A percentile compares a stretch with the other conserved stretches of the same genome.
phyloP scores from a whole-genome alignment of 1,139 yeast genomes.

The Yamadazyma epiphylla region DNA sequence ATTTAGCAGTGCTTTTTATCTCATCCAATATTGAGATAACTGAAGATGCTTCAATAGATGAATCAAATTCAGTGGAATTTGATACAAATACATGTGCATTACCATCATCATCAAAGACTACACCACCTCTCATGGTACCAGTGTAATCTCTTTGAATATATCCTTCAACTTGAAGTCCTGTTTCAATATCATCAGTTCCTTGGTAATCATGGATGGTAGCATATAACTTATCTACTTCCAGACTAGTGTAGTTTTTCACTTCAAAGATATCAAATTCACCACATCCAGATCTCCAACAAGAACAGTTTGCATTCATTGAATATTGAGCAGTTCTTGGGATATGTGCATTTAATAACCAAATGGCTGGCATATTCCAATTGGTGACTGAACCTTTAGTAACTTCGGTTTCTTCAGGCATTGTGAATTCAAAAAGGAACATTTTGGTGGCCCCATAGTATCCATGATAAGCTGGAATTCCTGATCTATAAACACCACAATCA shows the following conservation, averaged over 20 bases:
- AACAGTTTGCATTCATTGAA: conserved; percentile 59
- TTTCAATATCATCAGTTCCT: conserved; percentile 56
- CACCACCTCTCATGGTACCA: conserved; percentile 64
- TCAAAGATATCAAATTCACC: conserved; percentile 95
- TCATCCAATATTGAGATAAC: conserved; percentile 32
- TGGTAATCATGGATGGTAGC: conserved; percentile 73
- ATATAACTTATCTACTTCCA: conserved; percentile 49
- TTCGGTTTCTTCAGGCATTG: conserved; percentile 72
- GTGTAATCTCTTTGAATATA: conserved; percentile 50
- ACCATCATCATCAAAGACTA: conserved; percentile 59
- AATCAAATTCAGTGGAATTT: conserved; percentile 50
- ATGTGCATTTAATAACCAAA: conserved; percentile 92
- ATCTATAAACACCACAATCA: conserved; percentile 86
- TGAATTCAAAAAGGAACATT: conserved; percentile 85
- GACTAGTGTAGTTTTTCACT: conserved; percentile 38
- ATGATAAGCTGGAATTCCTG: conserved; percentile 85
- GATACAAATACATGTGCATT: conserved; percentile 58
- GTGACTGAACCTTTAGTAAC: conserved; percentile 27
- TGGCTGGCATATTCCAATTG: conserved; percentile 87
- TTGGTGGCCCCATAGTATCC: conserved; percentile 80
- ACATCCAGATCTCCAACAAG: conserved; percentile 96
- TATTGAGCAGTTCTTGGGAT: conserved; percentile 94
- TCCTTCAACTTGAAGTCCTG: conserved; percentile 58
- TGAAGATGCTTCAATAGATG: conserved; percentile 27
- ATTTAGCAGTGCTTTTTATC: conserved; percentile 21